Percentiles rank a stretch among this genome's conserved stretches.
Evolutionary conservation across 2,329 filamentous ascomycete species (phyloP).

Genomic region (Aspergillus fischeri): DNA sequence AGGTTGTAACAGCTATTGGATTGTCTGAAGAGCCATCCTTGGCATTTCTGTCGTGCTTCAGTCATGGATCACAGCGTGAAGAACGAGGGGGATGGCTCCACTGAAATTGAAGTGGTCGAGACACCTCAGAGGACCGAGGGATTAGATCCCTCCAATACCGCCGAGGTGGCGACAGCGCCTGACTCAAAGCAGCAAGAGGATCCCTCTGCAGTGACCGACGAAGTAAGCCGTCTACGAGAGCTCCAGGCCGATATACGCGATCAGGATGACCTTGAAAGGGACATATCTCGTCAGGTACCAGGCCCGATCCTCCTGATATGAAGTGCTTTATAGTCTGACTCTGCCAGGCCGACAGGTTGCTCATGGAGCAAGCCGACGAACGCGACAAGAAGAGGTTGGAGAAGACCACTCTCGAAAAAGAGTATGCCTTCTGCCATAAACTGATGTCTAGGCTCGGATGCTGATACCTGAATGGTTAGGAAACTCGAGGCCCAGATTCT

Average conservation of each 20-base stretch:
- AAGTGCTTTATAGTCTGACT: neutral
- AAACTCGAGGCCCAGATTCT: conserved; percentile 64
- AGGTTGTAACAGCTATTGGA: neutral
- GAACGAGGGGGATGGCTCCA: neutral
- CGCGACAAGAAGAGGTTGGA: conserved; percentile 61
- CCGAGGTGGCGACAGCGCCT: neutral
- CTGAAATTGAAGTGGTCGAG: neutral
- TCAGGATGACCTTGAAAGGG: conserved; percentile 85
- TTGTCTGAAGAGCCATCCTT: neutral
- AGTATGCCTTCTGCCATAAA: conserved; percentile 23
- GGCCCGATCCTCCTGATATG: neutral
- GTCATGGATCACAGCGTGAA: neutral
- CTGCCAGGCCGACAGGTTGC: conserved; percentile 53
- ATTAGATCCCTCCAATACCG: neutral
- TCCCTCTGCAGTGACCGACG: conserved; percentile 37
- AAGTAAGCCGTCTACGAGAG: conserved; percentile 57
- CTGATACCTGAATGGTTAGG: conserved; percentile 22
- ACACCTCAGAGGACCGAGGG: neutral
- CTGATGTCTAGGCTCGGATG: neutral
- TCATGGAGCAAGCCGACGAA: conserved; percentile 60
- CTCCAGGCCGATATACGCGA: conserved; percentile 70
- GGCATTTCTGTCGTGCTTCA: neutral
- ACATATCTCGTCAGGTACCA: conserved; percentile 62
- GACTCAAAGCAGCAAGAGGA: neutral
- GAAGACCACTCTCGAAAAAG: conserved; percentile 50